phyloP scores from a whole-genome alignment of 345 rosid species.

The Erysimum cheiranthoides region DNA sequence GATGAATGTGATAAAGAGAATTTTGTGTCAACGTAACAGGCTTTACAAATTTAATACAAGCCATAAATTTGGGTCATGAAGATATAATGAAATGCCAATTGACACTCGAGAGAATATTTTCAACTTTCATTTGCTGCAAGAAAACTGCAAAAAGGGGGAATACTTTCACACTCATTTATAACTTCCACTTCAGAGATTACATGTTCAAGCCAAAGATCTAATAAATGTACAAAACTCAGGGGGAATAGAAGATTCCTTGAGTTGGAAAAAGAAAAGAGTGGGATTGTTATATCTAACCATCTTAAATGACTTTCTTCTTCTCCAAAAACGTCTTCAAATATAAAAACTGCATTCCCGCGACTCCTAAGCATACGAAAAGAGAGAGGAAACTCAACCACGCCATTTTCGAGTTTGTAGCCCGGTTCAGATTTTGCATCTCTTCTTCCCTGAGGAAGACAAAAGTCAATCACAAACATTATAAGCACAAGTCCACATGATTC shows the following conservation, averaged over 20 bases:
- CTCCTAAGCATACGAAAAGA: slow-evolving; percentile 74
- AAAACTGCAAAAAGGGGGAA: slow-evolving; percentile 11
- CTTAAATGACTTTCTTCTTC: slow-evolving; percentile 85
- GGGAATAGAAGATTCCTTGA: slow-evolving; percentile 39
- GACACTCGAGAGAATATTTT: too few species aligned
- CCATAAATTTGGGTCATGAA: too few species aligned
- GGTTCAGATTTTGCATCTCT: slow-evolving; percentile 84
- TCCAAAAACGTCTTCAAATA: slow-evolving; percentile 88
- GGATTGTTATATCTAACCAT: slow-evolving; percentile 28
- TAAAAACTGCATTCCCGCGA: slow-evolving; percentile 79
- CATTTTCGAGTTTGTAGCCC: slow-evolving; percentile 73
- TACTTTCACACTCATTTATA: slow-evolving; percentile 9
- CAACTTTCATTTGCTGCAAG: not conserved
- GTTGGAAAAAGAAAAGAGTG: slow-evolving; percentile 22
- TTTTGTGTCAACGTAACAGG: too few species aligned
- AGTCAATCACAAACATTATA: not conserved
- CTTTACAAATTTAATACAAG: too few species aligned
- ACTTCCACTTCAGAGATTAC: slow-evolving; percentile 8
- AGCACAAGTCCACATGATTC: slow-evolving; percentile 8
- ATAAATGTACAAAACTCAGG: slow-evolving; percentile 32
- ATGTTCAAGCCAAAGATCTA: slow-evolving; percentile 27
- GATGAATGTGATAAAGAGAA: too few species aligned
- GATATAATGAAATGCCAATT: too few species aligned
- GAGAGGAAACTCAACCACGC: slow-evolving; percentile 67
- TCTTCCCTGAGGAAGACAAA: slow-evolving; percentile 59